Conservation (phyloP, 2,329 filamentous ascomycete species). For the Bipolaris victoriae region DNA sequence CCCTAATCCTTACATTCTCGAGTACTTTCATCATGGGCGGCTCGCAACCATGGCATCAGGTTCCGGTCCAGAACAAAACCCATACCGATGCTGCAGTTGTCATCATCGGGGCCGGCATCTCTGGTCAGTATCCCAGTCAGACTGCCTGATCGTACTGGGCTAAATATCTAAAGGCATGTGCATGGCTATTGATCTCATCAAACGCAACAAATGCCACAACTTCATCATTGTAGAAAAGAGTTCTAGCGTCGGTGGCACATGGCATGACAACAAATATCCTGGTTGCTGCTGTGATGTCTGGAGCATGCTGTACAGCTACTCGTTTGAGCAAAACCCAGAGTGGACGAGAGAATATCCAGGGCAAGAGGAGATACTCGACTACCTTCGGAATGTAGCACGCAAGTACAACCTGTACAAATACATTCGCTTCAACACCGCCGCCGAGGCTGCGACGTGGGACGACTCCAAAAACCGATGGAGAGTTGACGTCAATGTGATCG, state of each 20-base stretch:
- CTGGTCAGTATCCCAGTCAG: constrained; percentile 44
- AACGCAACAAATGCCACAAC: constrained; percentile 58
- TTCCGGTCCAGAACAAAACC: constrained; percentile 57
- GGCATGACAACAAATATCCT: constrained; percentile 63
- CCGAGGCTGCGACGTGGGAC: constrained; percentile 62
- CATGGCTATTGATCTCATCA: constrained; percentile 64
- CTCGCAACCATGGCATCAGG: constrained; percentile 54
- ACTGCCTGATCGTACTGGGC: not conserved
- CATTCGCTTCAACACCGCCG: constrained; percentile 63
- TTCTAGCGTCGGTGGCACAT: constrained; percentile 60
- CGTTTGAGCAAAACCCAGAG: constrained; percentile 64
- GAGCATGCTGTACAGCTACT: constrained; percentile 64
- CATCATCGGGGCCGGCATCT: constrained; percentile 64
- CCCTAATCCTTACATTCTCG: not conserved
- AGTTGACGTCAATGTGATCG: constrained; percentile 55
- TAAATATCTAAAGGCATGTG: constrained; percentile 54
- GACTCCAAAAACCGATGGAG: constrained; percentile 60
- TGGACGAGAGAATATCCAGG: constrained; percentile 65
- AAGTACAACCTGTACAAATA: constrained; percentile 63
- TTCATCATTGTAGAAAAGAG: constrained; percentile 65
- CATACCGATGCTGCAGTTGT: constrained; percentile 61
- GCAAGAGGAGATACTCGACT: constrained; percentile 65
- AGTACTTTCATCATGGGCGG: constrained; percentile 30
- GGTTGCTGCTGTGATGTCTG: constrained; percentile 63
- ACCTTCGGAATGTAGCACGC: constrained; percentile 60